These are phyloP conservation scores for Suillus variegatus DNA, from an alignment of 768 basidiomycete genomes.

Conservation along the genomic window DNA sequence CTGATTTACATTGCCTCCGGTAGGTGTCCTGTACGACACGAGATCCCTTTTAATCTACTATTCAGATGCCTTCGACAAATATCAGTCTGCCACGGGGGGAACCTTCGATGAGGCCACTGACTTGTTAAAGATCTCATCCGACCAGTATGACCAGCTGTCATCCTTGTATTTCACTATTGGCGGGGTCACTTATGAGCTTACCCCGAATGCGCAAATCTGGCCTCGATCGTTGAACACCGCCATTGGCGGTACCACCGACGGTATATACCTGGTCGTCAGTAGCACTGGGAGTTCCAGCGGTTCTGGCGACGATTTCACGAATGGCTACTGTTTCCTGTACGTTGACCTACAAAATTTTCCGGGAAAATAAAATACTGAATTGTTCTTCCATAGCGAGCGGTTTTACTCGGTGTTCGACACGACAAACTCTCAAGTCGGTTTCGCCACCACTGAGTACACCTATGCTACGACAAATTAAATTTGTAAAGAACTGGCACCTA, in stretches of 20 bases:
- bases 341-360: slow-evolving; percentile 8
- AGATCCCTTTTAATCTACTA: not conserved
- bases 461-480: not conserved
- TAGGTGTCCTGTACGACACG: not conserved
- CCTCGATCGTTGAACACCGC: slow-evolving; percentile 20
- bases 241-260: slow-evolving; percentile 16
- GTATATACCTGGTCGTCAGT: slow-evolving; percentile 18
- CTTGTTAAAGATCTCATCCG: slow-evolving; percentile 11
- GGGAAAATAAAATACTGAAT: not conserved
- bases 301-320: slow-evolving; percentile 24
- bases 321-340: slow-evolving; percentile 4
- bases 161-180: slow-evolving; percentile 10
- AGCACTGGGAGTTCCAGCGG: slow-evolving; percentile 17
- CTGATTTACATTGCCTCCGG: not conserved
- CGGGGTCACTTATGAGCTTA: not conserved
- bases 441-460: slow-evolving; percentile 37
- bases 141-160: slow-evolving; percentile 7
- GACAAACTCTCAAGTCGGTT: slow-evolving; percentile 30
- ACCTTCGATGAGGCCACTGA: slow-evolving; percentile 15
- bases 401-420: slow-evolving; percentile 39
- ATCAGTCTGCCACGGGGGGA: slow-evolving; percentile 10
- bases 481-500: no score
- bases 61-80: not conserved
- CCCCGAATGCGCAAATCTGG: slow-evolving; percentile 12
- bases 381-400: slow-evolving; percentile 21